Conservation (phyloP, 2,329 filamentous ascomycete species). For the Epichloe gansuensis region DNA sequence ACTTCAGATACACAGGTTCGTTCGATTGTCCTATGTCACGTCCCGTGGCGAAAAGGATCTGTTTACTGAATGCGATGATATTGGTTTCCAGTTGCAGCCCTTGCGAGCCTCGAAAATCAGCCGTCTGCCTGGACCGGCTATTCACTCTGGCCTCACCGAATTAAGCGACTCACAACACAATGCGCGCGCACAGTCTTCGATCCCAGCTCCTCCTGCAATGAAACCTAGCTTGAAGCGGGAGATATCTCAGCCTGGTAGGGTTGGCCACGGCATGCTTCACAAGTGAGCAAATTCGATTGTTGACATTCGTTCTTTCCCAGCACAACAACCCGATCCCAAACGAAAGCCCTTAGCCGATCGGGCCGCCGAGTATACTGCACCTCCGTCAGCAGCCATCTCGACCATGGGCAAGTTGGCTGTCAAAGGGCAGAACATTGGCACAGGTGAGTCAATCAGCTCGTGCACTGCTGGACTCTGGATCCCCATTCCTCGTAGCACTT, state of each 20-base stretch:
- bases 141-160: slow-evolving; percentile 31
- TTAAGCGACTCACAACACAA: slow-evolving; percentile 51
- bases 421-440: slow-evolving; percentile 32
- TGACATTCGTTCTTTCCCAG: slow-evolving; percentile 23
- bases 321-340: slow-evolving; percentile 44
- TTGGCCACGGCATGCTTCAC: neutral
- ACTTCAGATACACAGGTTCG: slow-evolving; percentile 19
- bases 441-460: slow-evolving; percentile 12
- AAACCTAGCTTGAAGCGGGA: slow-evolving; percentile 39
- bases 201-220: slow-evolving; percentile 25
- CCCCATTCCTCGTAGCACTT: neutral
- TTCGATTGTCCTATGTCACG: neutral
- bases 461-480: neutral
- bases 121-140: slow-evolving; percentile 19
- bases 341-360: slow-evolving; percentile 45
- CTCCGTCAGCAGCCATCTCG: slow-evolving; percentile 17
- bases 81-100: slow-evolving; percentile 9
- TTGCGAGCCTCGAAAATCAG: slow-evolving; percentile 20
- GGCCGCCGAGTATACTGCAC: slow-evolving; percentile 36
- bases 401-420: slow-evolving; percentile 25
- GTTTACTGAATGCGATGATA: neutral
- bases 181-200: slow-evolving; percentile 32
- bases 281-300: neutral
- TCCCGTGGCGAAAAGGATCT: neutral
- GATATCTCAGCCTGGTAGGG: slow-evolving; percentile 30